These are phyloP conservation scores for Fusarium sp. DNA, from an alignment of 2,329 filamentous ascomycete genomes.

Conservation along the genomic window DNA sequence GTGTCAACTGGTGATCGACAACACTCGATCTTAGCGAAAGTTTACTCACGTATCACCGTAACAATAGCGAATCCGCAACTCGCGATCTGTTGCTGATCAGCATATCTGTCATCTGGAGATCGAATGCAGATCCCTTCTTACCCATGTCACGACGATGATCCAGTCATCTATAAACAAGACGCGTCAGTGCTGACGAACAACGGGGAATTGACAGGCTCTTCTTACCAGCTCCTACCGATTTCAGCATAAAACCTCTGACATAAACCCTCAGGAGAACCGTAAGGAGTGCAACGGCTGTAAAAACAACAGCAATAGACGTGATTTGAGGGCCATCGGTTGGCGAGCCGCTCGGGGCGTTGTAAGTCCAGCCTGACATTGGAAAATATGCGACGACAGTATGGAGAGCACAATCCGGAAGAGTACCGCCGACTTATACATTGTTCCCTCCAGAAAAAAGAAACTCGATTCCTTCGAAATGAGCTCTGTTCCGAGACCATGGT, in stretches of 20 bases:
- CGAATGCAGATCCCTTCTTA: neutral
- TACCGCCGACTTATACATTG: neutral
- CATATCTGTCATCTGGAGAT: neutral
- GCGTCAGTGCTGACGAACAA: neutral
- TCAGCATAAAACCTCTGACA: constrained; percentile 22
- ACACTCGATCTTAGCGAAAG: neutral
- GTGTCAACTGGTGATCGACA: neutral
- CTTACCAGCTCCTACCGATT: constrained; percentile 26
- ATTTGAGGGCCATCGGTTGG: constrained; percentile 24
- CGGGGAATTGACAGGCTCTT: neutral
- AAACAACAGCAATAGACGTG: constrained; percentile 8
- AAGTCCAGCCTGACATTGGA: constrained; percentile 28
- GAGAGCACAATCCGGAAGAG: neutral
- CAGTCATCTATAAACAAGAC: constrained; percentile 22
- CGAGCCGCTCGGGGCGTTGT: constrained; percentile 10
- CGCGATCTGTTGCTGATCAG: constrained; percentile 35
- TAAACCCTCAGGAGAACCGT: constrained; percentile 12
- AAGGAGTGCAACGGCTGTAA: constrained; percentile 12
- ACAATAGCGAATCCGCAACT: constrained; percentile 48
- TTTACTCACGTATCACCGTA: constrained; percentile 48
- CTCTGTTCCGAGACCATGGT: neutral
- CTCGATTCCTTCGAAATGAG: neutral
- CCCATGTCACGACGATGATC: constrained; percentile 31
- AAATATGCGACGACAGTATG: neutral
- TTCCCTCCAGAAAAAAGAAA: neutral